Conservation (phyloP, 176 grass and related monocot genomes). For the Chrysopogon serrulatus region DNA sequence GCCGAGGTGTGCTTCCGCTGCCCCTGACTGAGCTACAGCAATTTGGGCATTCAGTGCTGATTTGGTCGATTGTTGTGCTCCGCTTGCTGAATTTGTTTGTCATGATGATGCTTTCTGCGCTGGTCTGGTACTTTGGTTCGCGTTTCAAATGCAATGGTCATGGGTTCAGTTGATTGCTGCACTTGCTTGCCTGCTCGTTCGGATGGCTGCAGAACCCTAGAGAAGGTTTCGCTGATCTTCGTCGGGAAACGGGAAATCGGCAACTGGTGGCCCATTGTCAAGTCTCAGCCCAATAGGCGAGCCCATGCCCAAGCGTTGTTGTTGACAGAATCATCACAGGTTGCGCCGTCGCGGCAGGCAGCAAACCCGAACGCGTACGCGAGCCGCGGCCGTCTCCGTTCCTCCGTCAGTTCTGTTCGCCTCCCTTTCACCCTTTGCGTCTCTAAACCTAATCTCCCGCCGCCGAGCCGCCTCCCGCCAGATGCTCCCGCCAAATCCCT, state of each 20-base stretch:
- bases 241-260: not conserved
- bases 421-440: not conserved
- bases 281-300: not conserved
- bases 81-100: not conserved
- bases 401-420: not conserved
- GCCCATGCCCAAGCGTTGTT: not conserved
- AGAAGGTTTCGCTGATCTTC: not conserved
- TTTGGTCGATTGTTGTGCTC: not conserved
- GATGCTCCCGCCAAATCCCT: not conserved
- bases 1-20: conserved; percentile 35
- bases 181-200: not conserved
- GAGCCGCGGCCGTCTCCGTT: not conserved
- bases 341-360: not conserved
- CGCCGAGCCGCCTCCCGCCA: not conserved
- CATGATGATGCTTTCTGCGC: not conserved
- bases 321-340: not conserved
- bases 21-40: not conserved
- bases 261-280: not conserved
- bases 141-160: not conserved
- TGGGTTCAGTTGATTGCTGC: not conserved
- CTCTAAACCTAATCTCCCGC: not conserved
- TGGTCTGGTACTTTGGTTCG: not conserved
- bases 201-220: not conserved
- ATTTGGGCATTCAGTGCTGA: not conserved
- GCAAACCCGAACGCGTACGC: not conserved